phyloP scores from a whole-genome alignment of 2,329 filamentous ascomycete genomes.

The Penicillium thymicola region DNA sequence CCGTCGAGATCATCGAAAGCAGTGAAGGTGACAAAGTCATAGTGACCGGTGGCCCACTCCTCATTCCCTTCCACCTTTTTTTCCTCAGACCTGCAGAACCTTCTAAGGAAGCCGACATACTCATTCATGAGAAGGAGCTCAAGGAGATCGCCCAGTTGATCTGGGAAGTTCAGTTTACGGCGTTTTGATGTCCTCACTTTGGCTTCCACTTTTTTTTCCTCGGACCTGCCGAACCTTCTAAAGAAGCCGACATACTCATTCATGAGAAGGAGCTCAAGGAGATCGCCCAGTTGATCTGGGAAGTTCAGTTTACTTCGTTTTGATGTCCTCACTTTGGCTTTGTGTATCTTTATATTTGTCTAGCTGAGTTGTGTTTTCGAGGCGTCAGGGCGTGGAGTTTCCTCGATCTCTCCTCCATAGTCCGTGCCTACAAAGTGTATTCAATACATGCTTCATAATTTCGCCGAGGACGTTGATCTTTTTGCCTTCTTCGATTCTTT shows the following conservation, averaged over 20 bases:
- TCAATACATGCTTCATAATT: not conserved
- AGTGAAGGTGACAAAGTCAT: conserved; percentile 3
- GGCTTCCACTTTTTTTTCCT: too few species aligned
- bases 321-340: too few species aligned
- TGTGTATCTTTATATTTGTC: too few species aligned
- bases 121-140: not conserved
- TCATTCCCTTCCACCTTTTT: conserved; percentile 3
- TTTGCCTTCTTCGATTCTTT: not conserved
- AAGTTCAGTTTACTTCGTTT: too few species aligned
- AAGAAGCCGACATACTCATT: too few species aligned
- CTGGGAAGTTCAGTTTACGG: conserved; percentile 1
- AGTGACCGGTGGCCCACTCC: not conserved
- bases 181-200: too few species aligned
- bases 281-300: too few species aligned
- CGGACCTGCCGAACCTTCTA: too few species aligned
- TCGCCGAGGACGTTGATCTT: not conserved
- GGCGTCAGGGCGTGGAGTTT: not conserved
- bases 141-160: conserved; percentile 1
- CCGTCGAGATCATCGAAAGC: not conserved
- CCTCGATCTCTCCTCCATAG: not conserved
- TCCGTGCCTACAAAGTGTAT: not conserved
- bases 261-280: too few species aligned
- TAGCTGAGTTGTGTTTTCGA: too few species aligned
- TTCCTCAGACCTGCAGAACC: conserved; percentile 1
- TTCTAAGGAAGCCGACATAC: not conserved